phyloP scores from a whole-genome alignment of 495 filamentous ascomycete species.

The Astrothelium subdiscretum region DNA sequence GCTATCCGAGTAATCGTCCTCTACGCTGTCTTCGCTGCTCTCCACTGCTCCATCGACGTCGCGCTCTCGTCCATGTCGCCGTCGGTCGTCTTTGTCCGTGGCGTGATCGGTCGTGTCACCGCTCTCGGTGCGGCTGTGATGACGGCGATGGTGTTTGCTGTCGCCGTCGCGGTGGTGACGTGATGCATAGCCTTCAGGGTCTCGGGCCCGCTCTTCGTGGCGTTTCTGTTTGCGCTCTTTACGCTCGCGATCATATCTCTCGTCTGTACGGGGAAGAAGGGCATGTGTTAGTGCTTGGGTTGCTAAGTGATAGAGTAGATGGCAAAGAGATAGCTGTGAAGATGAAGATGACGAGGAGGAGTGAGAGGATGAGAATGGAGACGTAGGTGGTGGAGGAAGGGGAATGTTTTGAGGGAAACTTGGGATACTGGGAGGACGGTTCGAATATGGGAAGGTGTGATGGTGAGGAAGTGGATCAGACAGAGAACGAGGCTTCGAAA shows the following conservation, averaged over 20 bases:
- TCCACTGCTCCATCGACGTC: not conserved
- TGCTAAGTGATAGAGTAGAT: not conserved
- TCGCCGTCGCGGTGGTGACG: not conserved
- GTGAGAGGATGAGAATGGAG: not conserved
- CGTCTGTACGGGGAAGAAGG: slow-evolving; percentile 9
- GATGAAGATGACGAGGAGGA: not conserved
- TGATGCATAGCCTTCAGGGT: not conserved
- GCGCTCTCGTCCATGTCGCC: not conserved
- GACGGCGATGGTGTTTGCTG: not conserved
- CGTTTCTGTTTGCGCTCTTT: slow-evolving; percentile 12
- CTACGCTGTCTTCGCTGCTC: not conserved
- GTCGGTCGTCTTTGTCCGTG: not conserved
- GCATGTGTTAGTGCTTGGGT: not conserved
- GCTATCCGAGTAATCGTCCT: not conserved
- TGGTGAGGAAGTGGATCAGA: not conserved
- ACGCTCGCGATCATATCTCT: slow-evolving; percentile 26
- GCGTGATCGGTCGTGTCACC: not conserved
- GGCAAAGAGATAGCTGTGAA: not conserved
- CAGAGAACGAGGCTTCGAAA: not conserved
- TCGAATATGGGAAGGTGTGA: too few relatives aligned
- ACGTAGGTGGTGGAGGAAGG: not conserved
- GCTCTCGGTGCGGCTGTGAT: not conserved
- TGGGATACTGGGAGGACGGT: too few relatives aligned
- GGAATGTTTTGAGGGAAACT: too few relatives aligned
- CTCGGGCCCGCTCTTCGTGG: slow-evolving; percentile 9